Conservation (phyloP, 179 eudicot genomes). For the Amaranthus tricolor region DNA sequence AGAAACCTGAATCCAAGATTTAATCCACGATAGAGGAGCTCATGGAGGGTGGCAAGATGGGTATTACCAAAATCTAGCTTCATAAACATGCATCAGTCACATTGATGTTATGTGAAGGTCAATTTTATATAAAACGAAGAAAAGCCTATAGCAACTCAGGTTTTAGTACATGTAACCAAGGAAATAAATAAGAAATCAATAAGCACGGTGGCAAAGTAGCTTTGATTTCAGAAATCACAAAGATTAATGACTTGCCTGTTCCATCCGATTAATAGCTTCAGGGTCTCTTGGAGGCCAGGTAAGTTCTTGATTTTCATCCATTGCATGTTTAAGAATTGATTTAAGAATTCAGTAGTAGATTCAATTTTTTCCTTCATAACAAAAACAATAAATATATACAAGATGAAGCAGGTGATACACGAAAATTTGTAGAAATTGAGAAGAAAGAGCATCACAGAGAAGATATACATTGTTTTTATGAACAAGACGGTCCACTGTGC, state of each 20-base stretch:
- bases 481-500: conserved; percentile 82
- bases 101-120: neutral
- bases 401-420: neutral
- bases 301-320: conserved; percentile 71
- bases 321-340: conserved; percentile 68
- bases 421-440: neutral
- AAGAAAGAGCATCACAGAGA: neutral
- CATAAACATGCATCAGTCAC: neutral
- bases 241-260: conserved; percentile 42
- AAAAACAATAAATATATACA: neutral
- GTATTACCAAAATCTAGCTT: neutral
- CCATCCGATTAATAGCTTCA: conserved; percentile 65
- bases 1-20: no score
- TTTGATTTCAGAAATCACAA: neutral
- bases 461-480: conserved; percentile 68
- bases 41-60: no score
- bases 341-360: conserved; percentile 86
- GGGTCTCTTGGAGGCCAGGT: conserved; percentile 94
- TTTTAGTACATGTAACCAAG: neutral
- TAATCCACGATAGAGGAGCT: no score
- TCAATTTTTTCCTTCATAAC: conserved; percentile 81
- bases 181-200: neutral
- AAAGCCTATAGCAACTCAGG: neutral
- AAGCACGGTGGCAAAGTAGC: neutral
- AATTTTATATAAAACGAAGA: no score